phyloP scores from a whole-genome alignment of 129 eudicot species.

The Centaurea solstitialis region DNA sequence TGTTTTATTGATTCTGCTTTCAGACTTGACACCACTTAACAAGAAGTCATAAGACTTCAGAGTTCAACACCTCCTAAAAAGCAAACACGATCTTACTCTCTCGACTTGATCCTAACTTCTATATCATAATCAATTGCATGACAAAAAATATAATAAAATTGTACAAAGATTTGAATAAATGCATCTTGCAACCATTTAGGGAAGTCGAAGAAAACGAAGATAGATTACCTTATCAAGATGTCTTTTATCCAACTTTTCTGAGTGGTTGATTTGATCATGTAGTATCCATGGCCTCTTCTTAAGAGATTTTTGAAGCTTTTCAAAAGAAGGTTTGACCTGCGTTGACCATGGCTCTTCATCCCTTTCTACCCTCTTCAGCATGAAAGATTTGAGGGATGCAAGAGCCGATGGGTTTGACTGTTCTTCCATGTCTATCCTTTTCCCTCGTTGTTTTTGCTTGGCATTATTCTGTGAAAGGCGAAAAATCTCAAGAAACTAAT shows the following conservation, averaged over 20 bases:
- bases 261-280: slow-evolving; percentile 31
- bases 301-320: slow-evolving; percentile 41
- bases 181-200: neutral
- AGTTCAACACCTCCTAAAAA: too few relatives aligned
- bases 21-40: too few relatives aligned
- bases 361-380: slow-evolving; percentile 39
- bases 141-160: too few relatives aligned
- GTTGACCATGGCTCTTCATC: slow-evolving; percentile 17
- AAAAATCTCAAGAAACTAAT: neutral
- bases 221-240: slow-evolving; percentile 41
- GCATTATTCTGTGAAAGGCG: slow-evolving; percentile 33
- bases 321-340: neutral
- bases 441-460: slow-evolving; percentile 13
- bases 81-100: too few relatives aligned
- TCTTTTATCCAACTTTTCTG: slow-evolving; percentile 34
- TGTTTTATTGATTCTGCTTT: neutral
- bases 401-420: slow-evolving; percentile 46
- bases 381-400: slow-evolving; percentile 48
- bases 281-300: slow-evolving; percentile 64
- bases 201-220: neutral
- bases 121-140: too few relatives aligned
- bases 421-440: slow-evolving; percentile 7
- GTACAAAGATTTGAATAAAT: too few relatives aligned
- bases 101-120: too few relatives aligned
- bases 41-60: too few relatives aligned